These are phyloP conservation scores for Pseudocercospora musae DNA, from an alignment of 2,329 filamentous ascomycete species.

Conservation along the genomic window DNA sequence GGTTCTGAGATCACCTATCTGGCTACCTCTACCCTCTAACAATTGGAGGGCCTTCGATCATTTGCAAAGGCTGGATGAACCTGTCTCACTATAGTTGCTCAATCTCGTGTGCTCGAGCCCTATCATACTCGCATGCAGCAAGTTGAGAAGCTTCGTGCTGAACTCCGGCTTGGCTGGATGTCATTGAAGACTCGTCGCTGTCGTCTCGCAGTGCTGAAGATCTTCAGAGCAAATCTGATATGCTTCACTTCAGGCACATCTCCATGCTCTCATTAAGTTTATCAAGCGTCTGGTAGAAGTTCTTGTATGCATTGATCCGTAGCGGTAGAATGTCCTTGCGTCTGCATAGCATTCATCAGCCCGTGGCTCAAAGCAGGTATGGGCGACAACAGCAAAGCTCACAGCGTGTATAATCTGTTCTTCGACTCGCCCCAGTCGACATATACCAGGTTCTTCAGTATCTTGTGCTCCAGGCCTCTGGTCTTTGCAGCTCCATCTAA, in stretches of 20 bases:
- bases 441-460: conserved; percentile 65
- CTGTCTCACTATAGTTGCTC: not conserved
- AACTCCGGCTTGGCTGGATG: not conserved
- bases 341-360: not conserved
- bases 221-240: not conserved
- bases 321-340: not conserved
- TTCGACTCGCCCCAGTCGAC: conserved; percentile 44
- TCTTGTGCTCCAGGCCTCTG: conserved; percentile 66
- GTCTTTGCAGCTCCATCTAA: conserved; percentile 61
- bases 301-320: conserved; percentile 46
- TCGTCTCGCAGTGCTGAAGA: not conserved
- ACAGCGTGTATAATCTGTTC: conserved; percentile 16
- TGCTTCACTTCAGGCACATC: conserved; percentile 48
- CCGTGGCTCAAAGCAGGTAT: not conserved
- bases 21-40: not conserved
- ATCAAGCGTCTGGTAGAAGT: conserved; percentile 66
- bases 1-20: too few relatives aligned
- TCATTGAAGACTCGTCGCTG: not conserved
- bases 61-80: not conserved
- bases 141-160: not conserved
- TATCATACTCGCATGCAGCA: not conserved
- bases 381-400: not conserved
- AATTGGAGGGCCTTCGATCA: not conserved
- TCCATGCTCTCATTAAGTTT: conserved; percentile 75
- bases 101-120: not conserved